phyloP scores from a whole-genome alignment of 140 eudicot species.

The Anethum foeniculum region DNA sequence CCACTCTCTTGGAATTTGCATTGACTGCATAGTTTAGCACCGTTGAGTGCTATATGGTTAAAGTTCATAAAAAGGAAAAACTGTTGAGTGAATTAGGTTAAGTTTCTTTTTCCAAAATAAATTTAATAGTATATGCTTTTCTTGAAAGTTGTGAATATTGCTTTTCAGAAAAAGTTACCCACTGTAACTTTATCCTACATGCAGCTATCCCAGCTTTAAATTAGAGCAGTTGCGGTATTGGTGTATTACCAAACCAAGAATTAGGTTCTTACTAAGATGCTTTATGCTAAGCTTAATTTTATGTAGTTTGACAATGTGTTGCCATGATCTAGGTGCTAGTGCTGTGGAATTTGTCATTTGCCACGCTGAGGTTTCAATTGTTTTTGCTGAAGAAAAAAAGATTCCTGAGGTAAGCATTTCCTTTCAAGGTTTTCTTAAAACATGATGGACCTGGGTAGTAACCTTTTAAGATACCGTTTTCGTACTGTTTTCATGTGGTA shows the following conservation, averaged over 20 bases:
- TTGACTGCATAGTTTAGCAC: neutral
- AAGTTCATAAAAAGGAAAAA: neutral
- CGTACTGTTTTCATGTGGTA: neutral
- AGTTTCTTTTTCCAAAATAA: neutral
- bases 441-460: neutral
- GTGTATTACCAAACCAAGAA: neutral
- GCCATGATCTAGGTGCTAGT: conserved; percentile 60
- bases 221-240: neutral
- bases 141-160: neutral
- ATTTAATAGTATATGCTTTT: neutral
- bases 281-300: neutral
- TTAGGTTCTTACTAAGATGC: neutral
- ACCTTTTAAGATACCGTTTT: neutral
- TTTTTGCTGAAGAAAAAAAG: conserved; percentile 79
- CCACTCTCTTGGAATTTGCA: neutral
- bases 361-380: conserved; percentile 80
- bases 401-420: conserved; percentile 54
- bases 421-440: neutral
- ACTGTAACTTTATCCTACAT: neutral
- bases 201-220: neutral
- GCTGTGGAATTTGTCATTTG: conserved; percentile 85
- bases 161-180: neutral
- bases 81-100: neutral
- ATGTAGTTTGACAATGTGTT: conserved; percentile 2
- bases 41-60: neutral